These are phyloP conservation scores for Venturia aucupariae DNA, from an alignment of 2,329 filamentous ascomycete genomes.

Conservation along the genomic window DNA sequence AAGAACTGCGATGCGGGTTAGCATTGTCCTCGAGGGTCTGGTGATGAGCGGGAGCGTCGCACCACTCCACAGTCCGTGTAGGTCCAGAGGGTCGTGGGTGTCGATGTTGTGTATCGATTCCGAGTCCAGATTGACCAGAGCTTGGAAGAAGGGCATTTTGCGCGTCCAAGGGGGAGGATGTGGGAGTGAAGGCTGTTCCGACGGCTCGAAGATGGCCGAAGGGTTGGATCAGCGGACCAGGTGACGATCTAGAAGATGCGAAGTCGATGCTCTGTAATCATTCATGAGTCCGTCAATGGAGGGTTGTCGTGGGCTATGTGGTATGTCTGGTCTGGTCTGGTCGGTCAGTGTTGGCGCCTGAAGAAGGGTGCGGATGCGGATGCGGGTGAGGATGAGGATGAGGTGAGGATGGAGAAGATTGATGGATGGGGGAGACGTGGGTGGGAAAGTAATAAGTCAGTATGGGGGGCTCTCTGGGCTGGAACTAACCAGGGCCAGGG, in stretches of 20 bases:
- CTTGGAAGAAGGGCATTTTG: constrained; percentile 72
- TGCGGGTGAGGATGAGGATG: too few relatives aligned
- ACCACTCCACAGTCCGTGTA: constrained; percentile 98
- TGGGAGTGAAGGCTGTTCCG: background rate
- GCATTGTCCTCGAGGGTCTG: constrained; percentile 9
- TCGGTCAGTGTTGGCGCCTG: background rate
- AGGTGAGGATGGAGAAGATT: background rate
- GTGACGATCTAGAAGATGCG: background rate
- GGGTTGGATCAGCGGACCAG: background rate
- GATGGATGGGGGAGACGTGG: background rate
- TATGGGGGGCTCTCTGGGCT: too few relatives aligned
- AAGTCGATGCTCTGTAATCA: background rate
- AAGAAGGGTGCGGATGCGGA: too few relatives aligned
- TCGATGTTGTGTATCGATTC: constrained; percentile 92
- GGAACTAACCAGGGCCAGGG: too few relatives aligned
- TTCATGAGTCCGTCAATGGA: too few relatives aligned
- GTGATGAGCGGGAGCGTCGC: constrained; percentile 31
- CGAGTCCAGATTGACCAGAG: constrained; percentile 84
- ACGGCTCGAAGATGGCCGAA: background rate
- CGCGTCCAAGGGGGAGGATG: background rate
- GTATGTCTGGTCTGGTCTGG: too few relatives aligned
- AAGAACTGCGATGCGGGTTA: constrained; percentile 55
- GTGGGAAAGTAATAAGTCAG: too few relatives aligned
- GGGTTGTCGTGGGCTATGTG: too few relatives aligned
- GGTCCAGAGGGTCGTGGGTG: constrained; percentile 81